Evolutionary conservation across 2,329 filamentous ascomycete genomes (phyloP).

Genomic region (Epichloe sp.): DNA sequence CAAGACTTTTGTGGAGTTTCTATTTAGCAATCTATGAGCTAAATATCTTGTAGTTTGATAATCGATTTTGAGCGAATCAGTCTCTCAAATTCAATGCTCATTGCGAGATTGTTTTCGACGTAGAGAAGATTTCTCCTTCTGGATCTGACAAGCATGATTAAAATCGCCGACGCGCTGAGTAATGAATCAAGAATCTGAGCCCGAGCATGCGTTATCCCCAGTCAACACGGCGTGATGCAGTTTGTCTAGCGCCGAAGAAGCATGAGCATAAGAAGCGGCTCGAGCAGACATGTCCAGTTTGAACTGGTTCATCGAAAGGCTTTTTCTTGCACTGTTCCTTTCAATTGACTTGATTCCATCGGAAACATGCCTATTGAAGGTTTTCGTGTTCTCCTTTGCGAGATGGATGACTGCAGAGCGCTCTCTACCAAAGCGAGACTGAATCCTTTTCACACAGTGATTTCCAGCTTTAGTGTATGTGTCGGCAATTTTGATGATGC

Average conservation of each 20-base stretch:
- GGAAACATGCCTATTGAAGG: not conserved
- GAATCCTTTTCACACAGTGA: slow-evolving; percentile 5
- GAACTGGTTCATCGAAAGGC: not conserved
- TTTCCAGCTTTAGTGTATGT: slow-evolving; percentile 2
- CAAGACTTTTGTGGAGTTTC: not conserved
- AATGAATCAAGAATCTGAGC: not conserved
- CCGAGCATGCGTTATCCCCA: not conserved
- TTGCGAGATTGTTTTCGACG: not conserved
- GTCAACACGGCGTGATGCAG: not conserved
- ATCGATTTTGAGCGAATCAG: not conserved
- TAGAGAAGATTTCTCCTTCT: not conserved
- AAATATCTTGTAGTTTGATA: not conserved
- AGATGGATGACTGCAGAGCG: not conserved
- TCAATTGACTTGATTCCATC: not conserved
- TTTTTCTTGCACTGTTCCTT: not conserved
- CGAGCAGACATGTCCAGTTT: not conserved
- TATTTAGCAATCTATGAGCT: not conserved
- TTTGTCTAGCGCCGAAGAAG: not conserved
- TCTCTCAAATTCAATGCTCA: not conserved
- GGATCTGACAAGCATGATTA: too few species aligned
- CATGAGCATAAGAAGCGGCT: not conserved
- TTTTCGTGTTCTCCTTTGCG: not conserved
- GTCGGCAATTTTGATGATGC: slow-evolving; percentile 2
- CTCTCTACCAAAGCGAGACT: slow-evolving; percentile 4
- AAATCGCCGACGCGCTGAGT: not conserved